Evolutionary conservation across 495 filamentous ascomycete species (phyloP).

Genomic region (Aspergillus sclerotiicarbonarius): DNA sequence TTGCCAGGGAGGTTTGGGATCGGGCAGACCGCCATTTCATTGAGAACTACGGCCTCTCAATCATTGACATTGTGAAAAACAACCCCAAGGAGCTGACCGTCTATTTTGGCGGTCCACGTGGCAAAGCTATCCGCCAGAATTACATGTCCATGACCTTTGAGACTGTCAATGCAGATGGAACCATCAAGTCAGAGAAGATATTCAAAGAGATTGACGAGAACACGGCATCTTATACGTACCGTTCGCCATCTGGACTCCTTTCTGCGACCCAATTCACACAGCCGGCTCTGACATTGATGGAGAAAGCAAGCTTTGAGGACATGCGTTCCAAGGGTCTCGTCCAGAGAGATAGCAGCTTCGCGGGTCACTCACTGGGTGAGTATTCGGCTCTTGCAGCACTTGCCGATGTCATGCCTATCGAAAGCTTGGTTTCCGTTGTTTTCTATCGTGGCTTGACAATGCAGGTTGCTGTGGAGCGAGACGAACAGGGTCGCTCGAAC

Average conservation of each 20-base stretch:
- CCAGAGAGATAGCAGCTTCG: conserved; percentile 93
- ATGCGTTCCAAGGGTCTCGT: conserved; percentile 97
- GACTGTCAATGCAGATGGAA: conserved; percentile 84
- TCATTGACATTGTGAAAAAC: conserved; percentile 98
- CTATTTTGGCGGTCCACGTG: conserved; percentile 93
- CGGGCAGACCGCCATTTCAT: conserved; percentile 96
- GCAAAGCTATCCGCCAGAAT: conserved; percentile 95
- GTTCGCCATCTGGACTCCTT: conserved; percentile 89
- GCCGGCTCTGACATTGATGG: conserved; percentile 95
- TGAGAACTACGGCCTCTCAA: conserved; percentile 97
- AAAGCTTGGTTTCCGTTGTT: conserved; percentile 95
- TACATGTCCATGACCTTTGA: conserved; percentile 99
- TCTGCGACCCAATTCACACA: conserved; percentile 99
- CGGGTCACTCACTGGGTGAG: conserved; percentile 96
- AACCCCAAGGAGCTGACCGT: conserved; percentile 99
- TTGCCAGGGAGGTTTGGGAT: conserved; percentile 98
- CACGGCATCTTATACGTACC: conserved; percentile 94
- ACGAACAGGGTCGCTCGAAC: conserved; percentile 87
- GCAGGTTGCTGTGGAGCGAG: conserved; percentile 98
- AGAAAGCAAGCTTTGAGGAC: conserved; percentile 99
- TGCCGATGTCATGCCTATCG: conserved; percentile 98
- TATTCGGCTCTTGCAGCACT: conserved; percentile 96
- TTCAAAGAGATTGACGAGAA: conserved; percentile 95
- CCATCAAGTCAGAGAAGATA: conserved; percentile 96
- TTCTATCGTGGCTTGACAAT: conserved; percentile 99